Evolutionary conservation across 768 basidiomycete genomes (phyloP).

Genomic region (Panaeolus cyanescens): DNA sequence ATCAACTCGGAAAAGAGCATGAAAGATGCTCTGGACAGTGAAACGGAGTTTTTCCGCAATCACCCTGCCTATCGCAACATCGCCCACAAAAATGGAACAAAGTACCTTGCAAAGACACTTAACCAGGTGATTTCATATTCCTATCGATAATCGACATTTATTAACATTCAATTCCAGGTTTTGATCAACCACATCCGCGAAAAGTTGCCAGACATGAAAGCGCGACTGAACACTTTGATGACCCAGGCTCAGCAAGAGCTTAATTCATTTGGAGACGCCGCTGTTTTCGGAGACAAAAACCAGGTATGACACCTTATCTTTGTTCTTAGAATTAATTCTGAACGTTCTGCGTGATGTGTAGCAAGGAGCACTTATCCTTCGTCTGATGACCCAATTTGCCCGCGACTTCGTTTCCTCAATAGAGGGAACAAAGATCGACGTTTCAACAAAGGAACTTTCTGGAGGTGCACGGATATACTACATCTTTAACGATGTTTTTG

Average conservation of each 20-base stretch:
- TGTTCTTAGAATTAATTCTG: constrained; percentile 5
- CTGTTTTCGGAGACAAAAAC: constrained; percentile 89
- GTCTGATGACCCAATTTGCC: constrained; percentile 98
- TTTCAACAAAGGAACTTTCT: constrained; percentile 97
- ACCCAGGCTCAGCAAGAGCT: constrained; percentile 99
- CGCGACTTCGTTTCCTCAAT: constrained; percentile 97
- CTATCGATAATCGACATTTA: neutral
- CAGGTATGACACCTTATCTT: constrained; percentile 43
- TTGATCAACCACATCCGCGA: constrained; percentile 97
- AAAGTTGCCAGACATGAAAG: constrained; percentile 99
- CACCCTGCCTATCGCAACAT: constrained; percentile 95
- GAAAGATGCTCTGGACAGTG: constrained; percentile 80
- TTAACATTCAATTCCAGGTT: constrained; percentile 49
- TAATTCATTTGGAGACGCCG: constrained; percentile 93
- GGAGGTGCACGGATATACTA: constrained; percentile 99
- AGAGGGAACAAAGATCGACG: constrained; percentile 94
- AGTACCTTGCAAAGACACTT: constrained; percentile 88
- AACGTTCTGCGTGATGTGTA: constrained; percentile 27
- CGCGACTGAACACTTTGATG: constrained; percentile 95
- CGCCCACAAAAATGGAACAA: constrained; percentile 97
- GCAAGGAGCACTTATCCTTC: constrained; percentile 88
- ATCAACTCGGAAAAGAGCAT: constrained; percentile 88
- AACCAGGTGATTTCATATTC: constrained; percentile 68
- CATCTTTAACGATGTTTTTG: constrained; percentile 99
- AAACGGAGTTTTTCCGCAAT: constrained; percentile 87